Base-by-base conservation (phyloP, 345 rosid genomes). In the Luvunga scandens region DNA sequence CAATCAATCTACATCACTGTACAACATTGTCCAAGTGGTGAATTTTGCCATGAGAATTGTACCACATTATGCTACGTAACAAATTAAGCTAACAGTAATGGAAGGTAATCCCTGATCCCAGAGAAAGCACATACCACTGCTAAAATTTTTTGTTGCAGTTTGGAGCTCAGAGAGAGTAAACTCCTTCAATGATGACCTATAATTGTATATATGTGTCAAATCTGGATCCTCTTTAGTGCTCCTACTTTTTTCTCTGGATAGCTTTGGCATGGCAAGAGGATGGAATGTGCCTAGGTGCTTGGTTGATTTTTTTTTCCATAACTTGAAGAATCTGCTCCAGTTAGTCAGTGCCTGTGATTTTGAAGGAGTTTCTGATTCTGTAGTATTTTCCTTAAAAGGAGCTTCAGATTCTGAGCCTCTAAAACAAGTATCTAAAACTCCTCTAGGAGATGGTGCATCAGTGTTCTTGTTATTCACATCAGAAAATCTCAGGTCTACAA, bases 121-220 rank as follows among this genome's bases (percentile, higher is more conserved):
- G 31, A 24, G 75, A 9, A 56, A 60, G 56, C 70, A 81, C 81
- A 28, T 27, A 91, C 99, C 93, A 0, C 63, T 84, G 84, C 82
- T 91, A 80, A 93, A 95, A 77, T 91, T 79, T 75, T 91, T 82
- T 4, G 99, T 90, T 33, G 99, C 99, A 63, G 70, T 71, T 85
- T 84, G 83, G 71, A 95, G 88, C 69, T 91, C 91, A 8, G 91
- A 22, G 71, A 87, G 72, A 68, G 91, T 80, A 89, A 92, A 93
- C 79, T 87, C 84, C 64, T 83, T 75, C 28, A 92, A 80, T 9
- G 92, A 83, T 69, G 96, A 87, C 81, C 90, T 91, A 84, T 88
- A 86, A 73, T 87, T 79, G 79, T 86, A 90, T 57, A 95, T 78
- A 16, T 85, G 88, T 60, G 90, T 84, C 77, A 91, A 84, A 75